Conservation (phyloP, 371 early-diverging fungal genomes). For the Fennellomyces sp. region DNA sequence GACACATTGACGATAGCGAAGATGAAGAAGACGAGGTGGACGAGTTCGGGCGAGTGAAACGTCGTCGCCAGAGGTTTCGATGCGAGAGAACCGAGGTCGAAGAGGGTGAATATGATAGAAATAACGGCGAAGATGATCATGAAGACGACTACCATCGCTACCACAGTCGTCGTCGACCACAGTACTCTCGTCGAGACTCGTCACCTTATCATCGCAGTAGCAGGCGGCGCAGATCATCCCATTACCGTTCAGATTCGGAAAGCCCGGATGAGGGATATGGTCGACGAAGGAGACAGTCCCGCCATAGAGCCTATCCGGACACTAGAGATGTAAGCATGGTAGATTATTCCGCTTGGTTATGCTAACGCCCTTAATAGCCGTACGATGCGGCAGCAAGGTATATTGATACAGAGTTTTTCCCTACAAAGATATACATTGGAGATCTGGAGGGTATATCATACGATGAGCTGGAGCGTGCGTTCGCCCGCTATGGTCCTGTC, state of each 20-base stretch:
- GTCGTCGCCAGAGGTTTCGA: conserved; percentile 41
- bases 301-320: background rate
- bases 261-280: conserved; percentile 17
- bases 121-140: conserved; percentile 5
- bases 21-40: conserved; percentile 47
- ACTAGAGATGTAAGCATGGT: background rate
- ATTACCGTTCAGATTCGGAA: conserved; percentile 32
- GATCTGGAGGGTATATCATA: conserved; percentile 44
- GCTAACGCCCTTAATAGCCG: too few species aligned
- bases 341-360: background rate
- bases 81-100: conserved; percentile 23
- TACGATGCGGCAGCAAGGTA: conserved; percentile 60
- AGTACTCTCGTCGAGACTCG: background rate
- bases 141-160: conserved; percentile 80
- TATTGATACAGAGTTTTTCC: conserved; percentile 60
- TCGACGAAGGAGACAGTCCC: conserved; percentile 12
- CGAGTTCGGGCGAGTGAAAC: conserved; percentile 51
- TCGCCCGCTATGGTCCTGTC: conserved; percentile 56
- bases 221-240: conserved; percentile 25
- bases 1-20: conserved; percentile 11
- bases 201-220: conserved; percentile 3
- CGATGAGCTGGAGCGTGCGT: conserved; percentile 37
- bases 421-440: conserved; percentile 61
- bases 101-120: conserved; percentile 48
- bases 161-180: conserved; percentile 78